Evolutionary conservation across 768 basidiomycete species (phyloP).

Genomic region (Lentinula sp.): DNA sequence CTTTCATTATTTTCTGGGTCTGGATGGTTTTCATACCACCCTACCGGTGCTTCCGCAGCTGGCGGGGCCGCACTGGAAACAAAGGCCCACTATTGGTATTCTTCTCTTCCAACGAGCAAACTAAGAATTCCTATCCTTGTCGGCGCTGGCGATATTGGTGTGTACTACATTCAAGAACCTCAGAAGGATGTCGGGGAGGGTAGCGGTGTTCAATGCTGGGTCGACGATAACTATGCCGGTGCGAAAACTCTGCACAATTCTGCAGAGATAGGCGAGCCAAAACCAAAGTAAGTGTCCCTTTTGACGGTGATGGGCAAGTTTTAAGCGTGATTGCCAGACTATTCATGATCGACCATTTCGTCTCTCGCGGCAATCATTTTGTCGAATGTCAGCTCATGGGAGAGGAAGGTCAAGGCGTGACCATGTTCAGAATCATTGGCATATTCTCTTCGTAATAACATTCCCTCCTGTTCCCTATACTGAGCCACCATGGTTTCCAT

Average conservation of each 20-base stretch:
- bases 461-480: neutral
- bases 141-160: constrained; percentile 86
- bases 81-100: constrained; percentile 86
- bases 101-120: constrained; percentile 76
- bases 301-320: neutral
- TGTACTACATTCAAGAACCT: constrained; percentile 85
- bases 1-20: constrained; percentile 88
- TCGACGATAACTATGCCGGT: constrained; percentile 89
- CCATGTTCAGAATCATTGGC: constrained; percentile 87
- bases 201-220: constrained; percentile 87
- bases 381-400: constrained; percentile 88
- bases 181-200: constrained; percentile 49
- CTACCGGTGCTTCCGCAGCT: constrained; percentile 34
- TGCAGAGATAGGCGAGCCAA: constrained; percentile 53
- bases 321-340: constrained; percentile 38
- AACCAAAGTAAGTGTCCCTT: constrained; percentile 47
- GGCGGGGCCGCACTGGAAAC: constrained; percentile 42
- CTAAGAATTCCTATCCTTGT: constrained; percentile 80
- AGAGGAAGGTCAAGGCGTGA: constrained; percentile 76
- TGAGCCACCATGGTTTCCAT: neutral
- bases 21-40: constrained; percentile 84
- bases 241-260: constrained; percentile 74
- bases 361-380: constrained; percentile 85
- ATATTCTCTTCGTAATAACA: constrained; percentile 66
- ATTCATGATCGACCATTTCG: constrained; percentile 79